Conservation (phyloP, 2,329 filamentous ascomycete genomes). For the Colletotrichum acutatum region DNA sequence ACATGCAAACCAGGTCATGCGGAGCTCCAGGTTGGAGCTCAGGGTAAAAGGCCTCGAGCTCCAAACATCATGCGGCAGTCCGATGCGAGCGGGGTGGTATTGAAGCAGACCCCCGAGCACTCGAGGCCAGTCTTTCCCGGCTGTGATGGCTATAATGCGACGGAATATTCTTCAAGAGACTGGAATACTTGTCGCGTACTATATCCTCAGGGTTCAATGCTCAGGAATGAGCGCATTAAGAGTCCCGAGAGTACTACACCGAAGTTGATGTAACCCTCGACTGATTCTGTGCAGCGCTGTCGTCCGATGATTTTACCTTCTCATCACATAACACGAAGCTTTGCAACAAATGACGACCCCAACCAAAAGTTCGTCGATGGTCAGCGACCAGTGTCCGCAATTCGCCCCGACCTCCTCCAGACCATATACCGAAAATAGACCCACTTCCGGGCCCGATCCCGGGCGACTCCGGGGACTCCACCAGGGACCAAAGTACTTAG, state of each 20-base stretch:
- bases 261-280: background rate
- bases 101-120: background rate
- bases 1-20: constrained; percentile 5
- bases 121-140: background rate
- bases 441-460: background rate
- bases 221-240: background rate
- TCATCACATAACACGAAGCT: background rate
- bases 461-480: background rate
- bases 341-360: background rate
- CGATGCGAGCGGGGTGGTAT: constrained; percentile 25
- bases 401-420: too few relatives aligned
- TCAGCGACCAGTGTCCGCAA: background rate
- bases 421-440: background rate
- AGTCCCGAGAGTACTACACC: background rate
- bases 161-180: too few relatives aligned
- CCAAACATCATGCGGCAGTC: constrained; percentile 6
- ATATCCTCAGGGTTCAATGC: background rate
- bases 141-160: too few relatives aligned
- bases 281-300: background rate
- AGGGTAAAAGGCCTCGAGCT: constrained; percentile 3
- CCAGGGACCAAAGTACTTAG: background rate
- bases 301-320: background rate
- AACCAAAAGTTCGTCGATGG: background rate
- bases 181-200: background rate
- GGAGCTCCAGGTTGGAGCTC: background rate